Evolutionary conservation across 345 rosid genomes (phyloP).

Genomic region (Euphorbia lathyris): DNA sequence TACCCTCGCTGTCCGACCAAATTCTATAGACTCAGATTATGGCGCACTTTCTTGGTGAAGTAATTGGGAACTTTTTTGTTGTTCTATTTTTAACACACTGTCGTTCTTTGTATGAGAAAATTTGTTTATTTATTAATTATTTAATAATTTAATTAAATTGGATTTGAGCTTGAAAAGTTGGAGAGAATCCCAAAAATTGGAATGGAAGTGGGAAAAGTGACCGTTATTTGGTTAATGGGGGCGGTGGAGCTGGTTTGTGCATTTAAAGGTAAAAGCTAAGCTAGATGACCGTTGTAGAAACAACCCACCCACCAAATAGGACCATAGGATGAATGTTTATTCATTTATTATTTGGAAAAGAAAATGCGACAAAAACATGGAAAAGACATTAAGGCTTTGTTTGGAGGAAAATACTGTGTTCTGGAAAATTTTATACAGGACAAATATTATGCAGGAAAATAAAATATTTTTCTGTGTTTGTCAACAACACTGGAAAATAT

Average conservation of each 20-base stretch:
- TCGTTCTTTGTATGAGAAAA: not conserved
- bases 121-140: slow-evolving; percentile 1
- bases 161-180: slow-evolving; percentile 13
- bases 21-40: slow-evolving; percentile 35
- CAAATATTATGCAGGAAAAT: too few species aligned
- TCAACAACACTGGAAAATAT: too few species aligned
- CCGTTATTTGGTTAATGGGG: slow-evolving; percentile 20
- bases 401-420: not conserved
- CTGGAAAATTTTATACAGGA: too few species aligned
- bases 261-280: not conserved
- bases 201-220: not conserved
- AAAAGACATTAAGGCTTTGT: too few species aligned
- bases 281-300: slow-evolving; percentile 16
- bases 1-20: slow-evolving; percentile 83
- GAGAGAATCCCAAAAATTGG: not conserved
- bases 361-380: not conserved
- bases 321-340: not conserved
- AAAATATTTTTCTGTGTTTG: too few species aligned
- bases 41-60: slow-evolving; percentile 13
- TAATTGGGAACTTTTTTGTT: not conserved
- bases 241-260: slow-evolving; percentile 1
- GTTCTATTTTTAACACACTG: not conserved
- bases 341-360: not conserved
- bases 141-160: not conserved
- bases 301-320: not conserved